Evolutionary conservation across 1,284 basidiomycete species (phyloP).

Genomic region (Tylopilus sp.): DNA sequence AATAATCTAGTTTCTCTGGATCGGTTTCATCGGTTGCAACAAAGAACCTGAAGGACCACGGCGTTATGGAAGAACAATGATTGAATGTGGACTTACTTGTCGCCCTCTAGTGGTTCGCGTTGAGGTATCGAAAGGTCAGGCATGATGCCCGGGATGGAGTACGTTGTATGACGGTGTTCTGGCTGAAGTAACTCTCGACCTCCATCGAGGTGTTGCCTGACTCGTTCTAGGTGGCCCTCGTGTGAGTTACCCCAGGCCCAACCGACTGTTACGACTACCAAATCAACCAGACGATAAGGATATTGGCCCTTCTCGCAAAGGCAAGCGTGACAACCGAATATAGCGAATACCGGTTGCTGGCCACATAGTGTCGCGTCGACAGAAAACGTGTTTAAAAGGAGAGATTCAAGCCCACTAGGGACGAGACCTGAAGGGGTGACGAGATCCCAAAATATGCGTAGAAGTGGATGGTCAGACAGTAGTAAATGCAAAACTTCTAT

Average conservation of each 20-base stretch:
- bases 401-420: slow-evolving; percentile 13
- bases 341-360: slow-evolving; percentile 10
- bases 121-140: slow-evolving; percentile 18
- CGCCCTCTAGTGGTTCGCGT: slow-evolving; percentile 22
- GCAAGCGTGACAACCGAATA: slow-evolving; percentile 11
- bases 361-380: slow-evolving; percentile 17
- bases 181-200: slow-evolving; percentile 28
- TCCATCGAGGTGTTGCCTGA: slow-evolving; percentile 32
- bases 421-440: no score
- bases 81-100: slow-evolving; percentile 15
- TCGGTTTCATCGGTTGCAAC: slow-evolving; percentile 44
- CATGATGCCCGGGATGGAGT: slow-evolving; percentile 21
- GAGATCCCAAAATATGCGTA: no score
- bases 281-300: slow-evolving; percentile 10
- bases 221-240: slow-evolving; percentile 38
- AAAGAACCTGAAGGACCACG: slow-evolving; percentile 38
- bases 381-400: not conserved
- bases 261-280: slow-evolving; percentile 30
- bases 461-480: no score
- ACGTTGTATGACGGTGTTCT: slow-evolving; percentile 16
- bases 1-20: slow-evolving; percentile 33
- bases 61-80: not conserved
- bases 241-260: slow-evolving; percentile 40
- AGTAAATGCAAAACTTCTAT: no score
- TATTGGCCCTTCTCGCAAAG: slow-evolving; percentile 7